phyloP scores from a whole-genome alignment of 805 yeast species.

The Komagataella mondaviorum region DNA sequence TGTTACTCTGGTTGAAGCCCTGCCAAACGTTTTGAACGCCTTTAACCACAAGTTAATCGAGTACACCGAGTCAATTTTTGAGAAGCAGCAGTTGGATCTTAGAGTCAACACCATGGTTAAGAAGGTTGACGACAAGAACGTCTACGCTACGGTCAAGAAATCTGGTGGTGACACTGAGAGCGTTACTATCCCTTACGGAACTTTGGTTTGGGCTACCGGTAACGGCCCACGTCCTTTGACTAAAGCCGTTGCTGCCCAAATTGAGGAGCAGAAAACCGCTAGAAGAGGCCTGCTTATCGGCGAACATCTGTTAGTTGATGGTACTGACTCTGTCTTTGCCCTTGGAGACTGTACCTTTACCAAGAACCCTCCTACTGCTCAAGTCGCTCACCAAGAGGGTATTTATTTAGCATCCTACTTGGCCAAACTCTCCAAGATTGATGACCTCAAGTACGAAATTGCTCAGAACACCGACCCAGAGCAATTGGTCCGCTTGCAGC shows the following conservation, averaged over 20 bases:
- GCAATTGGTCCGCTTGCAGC: slow-evolving; percentile 28
- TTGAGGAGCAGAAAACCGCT: slow-evolving; percentile 71
- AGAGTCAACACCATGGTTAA: slow-evolving; percentile 81
- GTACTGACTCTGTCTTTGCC: slow-evolving; percentile 72
- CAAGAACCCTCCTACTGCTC: slow-evolving; percentile 91
- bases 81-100: slow-evolving; percentile 53
- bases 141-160: slow-evolving; percentile 55
- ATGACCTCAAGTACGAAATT: slow-evolving; percentile 35
- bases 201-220: slow-evolving; percentile 96
- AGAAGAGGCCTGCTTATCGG: slow-evolving; percentile 85
- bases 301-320: slow-evolving; percentile 71
- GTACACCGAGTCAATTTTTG: slow-evolving; percentile 72
- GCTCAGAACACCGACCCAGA: slow-evolving; percentile 23
- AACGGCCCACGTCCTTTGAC: slow-evolving; percentile 77
- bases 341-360: slow-evolving; percentile 93
- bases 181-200: slow-evolving; percentile 69
- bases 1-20: slow-evolving; percentile 80
- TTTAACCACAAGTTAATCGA: slow-evolving; percentile 56
- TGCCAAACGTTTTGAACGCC: slow-evolving; percentile 75
- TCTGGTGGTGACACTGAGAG: slow-evolving; percentile 52
- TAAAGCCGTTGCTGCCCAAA: slow-evolving; percentile 46
- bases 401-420: slow-evolving; percentile 63
- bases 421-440: slow-evolving; percentile 49
- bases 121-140: slow-evolving; percentile 59
- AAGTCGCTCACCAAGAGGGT: slow-evolving; percentile 95